Percentiles rank a stretch among this genome's conserved stretches.
Evolutionary conservation across 2,329 filamentous ascomycete species (phyloP).

Genomic region (Dothiorella sarmentorum): DNA sequence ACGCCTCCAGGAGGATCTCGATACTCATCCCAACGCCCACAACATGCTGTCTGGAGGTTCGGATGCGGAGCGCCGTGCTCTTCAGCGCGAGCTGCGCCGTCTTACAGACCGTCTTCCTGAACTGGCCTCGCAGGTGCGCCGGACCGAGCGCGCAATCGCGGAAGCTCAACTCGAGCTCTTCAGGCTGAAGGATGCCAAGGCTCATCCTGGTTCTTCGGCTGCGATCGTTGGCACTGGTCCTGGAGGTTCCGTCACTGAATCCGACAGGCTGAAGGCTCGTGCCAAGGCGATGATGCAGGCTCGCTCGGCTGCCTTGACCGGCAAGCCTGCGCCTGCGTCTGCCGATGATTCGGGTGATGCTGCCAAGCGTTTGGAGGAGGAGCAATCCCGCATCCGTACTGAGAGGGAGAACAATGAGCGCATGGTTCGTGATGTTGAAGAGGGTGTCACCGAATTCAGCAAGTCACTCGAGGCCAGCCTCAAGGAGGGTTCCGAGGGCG

Average conservation of each 20-base stretch:
- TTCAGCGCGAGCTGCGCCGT: slow-evolving; percentile 86
- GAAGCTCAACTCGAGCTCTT: slow-evolving; percentile 91
- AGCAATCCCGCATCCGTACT: slow-evolving; percentile 73
- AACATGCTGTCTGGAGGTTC: slow-evolving; percentile 43
- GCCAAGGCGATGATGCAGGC: slow-evolving; percentile 99
- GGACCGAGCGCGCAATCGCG: slow-evolving; percentile 86
- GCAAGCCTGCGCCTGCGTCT: slow-evolving; percentile 68
- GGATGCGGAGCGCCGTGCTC: slow-evolving; percentile 77
- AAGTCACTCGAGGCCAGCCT: slow-evolving; percentile 80
- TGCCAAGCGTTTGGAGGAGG: slow-evolving; percentile 82
- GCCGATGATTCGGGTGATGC: slow-evolving; percentile 72
- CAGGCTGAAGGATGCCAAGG: slow-evolving; percentile 88
- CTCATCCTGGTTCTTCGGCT: slow-evolving; percentile 74
- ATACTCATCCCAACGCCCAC: slow-evolving; percentile 78
- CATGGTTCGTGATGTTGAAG: slow-evolving; percentile 96
- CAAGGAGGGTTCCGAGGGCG: slow-evolving; percentile 73
- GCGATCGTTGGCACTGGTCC: slow-evolving; percentile 89
- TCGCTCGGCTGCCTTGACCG: slow-evolving; percentile 85
- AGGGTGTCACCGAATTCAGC: slow-evolving; percentile 87
- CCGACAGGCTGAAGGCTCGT: slow-evolving; percentile 88
- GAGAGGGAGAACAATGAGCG: slow-evolving; percentile 93
- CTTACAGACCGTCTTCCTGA: slow-evolving; percentile 88
- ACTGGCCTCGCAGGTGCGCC: slow-evolving; percentile 85
- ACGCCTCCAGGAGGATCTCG: slow-evolving; percentile 90
- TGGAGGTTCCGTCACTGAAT: slow-evolving; percentile 84